Conservation (phyloP, 805 yeast species). For the Cyberlindnera maritima region DNA sequence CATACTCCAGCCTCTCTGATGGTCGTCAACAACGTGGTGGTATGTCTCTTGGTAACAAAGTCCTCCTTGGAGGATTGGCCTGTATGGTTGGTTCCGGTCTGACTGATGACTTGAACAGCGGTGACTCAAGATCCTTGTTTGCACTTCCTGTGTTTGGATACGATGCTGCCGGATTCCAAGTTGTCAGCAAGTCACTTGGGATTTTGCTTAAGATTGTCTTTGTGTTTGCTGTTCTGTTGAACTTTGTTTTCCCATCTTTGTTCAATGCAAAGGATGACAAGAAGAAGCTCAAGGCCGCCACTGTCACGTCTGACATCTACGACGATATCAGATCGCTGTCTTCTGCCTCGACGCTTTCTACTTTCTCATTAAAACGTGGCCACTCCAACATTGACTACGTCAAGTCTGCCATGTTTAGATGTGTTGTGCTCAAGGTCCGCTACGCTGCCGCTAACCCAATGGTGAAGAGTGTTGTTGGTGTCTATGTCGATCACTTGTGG, state of each 20-base stretch:
- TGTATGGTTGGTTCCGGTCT: constrained; percentile 61
- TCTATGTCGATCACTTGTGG: constrained; percentile 30
- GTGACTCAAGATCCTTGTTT: constrained; percentile 42
- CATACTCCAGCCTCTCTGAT: constrained; percentile 11
- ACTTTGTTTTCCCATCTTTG: constrained; percentile 26
- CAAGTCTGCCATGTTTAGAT: constrained; percentile 27
- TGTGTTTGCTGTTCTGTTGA: constrained; percentile 27
- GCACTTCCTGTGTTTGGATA: constrained; percentile 43
- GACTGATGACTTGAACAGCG: constrained; percentile 47
- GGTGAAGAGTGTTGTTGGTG: constrained; percentile 17
- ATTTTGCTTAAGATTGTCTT: constrained; percentile 28
- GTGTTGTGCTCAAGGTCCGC: constrained; percentile 22
- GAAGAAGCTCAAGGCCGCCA: neutral
- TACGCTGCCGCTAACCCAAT: constrained; percentile 19
- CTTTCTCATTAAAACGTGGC: constrained; percentile 13
- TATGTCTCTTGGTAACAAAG: constrained; percentile 39
- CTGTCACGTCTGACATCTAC: neutral
- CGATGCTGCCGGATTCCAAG: constrained; percentile 28
- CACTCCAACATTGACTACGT: constrained; percentile 23
- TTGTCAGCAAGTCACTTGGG: constrained; percentile 28
- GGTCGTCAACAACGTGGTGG: constrained; percentile 10
- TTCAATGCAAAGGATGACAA: constrained; percentile 11
- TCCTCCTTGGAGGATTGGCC: constrained; percentile 63
- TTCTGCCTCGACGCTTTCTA: constrained; percentile 17
- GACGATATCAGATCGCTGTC: constrained; percentile 26